A percentile compares a stretch with the other conserved stretches of the same genome.
Evolutionary conservation across 2,329 filamentous ascomycete genomes (phyloP).

Genomic region (Apiospora pterosperma): DNA sequence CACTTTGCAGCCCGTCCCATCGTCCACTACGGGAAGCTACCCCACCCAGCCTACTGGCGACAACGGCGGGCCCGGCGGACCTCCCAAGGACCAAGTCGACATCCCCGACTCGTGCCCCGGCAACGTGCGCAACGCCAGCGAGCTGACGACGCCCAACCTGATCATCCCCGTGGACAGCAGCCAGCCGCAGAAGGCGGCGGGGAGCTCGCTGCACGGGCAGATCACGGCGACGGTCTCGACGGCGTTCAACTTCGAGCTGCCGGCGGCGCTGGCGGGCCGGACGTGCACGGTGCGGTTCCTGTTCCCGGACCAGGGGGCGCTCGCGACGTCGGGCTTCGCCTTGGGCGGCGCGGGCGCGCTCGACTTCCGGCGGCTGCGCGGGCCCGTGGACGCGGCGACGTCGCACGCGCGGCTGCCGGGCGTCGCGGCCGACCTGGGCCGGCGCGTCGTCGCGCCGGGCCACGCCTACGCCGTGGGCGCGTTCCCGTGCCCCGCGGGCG

Average conservation of each 20-base stretch:
- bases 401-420: slow-evolving; percentile 51
- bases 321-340: slow-evolving; percentile 57
- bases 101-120: slow-evolving; percentile 14
- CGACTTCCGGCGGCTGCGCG: slow-evolving; percentile 47
- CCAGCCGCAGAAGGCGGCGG: slow-evolving; percentile 46
- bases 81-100: slow-evolving; percentile 6
- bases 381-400: slow-evolving; percentile 43
- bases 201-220: slow-evolving; percentile 54
- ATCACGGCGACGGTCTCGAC: slow-evolving; percentile 50
- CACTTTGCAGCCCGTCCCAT: not conserved
- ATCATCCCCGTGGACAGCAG: slow-evolving; percentile 55
- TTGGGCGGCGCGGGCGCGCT: slow-evolving; percentile 45
- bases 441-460: slow-evolving; percentile 45
- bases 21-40: not conserved
- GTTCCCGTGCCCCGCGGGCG: slow-evolving; percentile 54
- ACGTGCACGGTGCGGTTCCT: slow-evolving; percentile 63
- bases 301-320: slow-evolving; percentile 51
- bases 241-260: slow-evolving; percentile 70
- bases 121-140: not conserved
- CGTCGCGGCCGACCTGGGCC: slow-evolving; percentile 33
- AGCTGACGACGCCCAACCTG: slow-evolving; percentile 8
- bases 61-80: not conserved
- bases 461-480: slow-evolving; percentile 50
- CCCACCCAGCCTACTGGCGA: not conserved
- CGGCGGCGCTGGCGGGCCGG: slow-evolving; percentile 47